Evolutionary conservation across 768 basidiomycete species (phyloP).

Genomic region (Phlebiopsis flavidoalba): DNA sequence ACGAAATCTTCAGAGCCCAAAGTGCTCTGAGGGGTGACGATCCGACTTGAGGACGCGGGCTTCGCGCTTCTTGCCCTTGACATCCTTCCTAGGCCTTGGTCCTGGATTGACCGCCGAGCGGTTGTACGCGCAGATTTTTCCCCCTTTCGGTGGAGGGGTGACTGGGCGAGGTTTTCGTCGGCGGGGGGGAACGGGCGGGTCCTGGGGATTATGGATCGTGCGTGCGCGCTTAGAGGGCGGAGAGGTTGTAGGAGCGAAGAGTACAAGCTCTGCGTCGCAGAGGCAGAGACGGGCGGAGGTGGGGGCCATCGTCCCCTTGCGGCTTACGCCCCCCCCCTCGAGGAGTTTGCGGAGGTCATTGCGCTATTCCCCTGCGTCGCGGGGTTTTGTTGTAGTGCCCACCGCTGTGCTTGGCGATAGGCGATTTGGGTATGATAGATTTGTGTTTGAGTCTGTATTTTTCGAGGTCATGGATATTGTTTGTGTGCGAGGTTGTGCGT

Average conservation of each 20-base stretch:
- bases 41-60: conserved; percentile 13
- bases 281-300: conserved; percentile 27
- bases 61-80: conserved; percentile 17
- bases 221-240: conserved; percentile 73
- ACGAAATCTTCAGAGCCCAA: conserved; percentile 7
- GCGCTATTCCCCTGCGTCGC: conserved; percentile 42
- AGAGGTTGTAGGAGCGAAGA: conserved; percentile 68
- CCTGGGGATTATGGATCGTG: conserved; percentile 70
- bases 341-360: conserved; percentile 38
- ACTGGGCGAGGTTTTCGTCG: conserved; percentile 26
- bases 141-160: conserved; percentile 20
- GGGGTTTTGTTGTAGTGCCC: conserved; percentile 50
- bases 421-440: conserved; percentile 22
- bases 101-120: conserved; percentile 15
- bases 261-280: conserved; percentile 58
- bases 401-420: conserved; percentile 24
- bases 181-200: conserved; percentile 59
- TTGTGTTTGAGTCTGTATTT: conserved; percentile 46
- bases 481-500: conserved; percentile 63
- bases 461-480: conserved; percentile 69
- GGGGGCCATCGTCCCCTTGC: conserved; percentile 26
- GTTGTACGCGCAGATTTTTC: conserved; percentile 17
- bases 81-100: conserved; percentile 16
- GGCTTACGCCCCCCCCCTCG: conserved; percentile 9
- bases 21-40: conserved; percentile 13